phyloP scores from a whole-genome alignment of 2,329 filamentous ascomycete species.

The Sclerotinia spermophila region DNA sequence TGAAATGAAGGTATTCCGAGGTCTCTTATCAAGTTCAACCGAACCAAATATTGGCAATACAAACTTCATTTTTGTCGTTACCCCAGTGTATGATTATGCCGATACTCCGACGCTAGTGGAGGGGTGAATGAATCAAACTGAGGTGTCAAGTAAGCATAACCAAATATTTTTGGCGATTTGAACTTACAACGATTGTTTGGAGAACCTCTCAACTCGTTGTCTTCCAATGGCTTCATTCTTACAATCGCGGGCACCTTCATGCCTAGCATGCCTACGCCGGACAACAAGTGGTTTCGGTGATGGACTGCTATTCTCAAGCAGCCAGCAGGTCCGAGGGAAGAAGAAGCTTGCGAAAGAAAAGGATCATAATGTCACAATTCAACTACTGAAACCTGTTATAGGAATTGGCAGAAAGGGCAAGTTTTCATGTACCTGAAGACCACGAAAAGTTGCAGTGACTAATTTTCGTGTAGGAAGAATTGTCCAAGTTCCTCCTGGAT shows the following conservation, averaged over 20 bases:
- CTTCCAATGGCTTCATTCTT: constrained; percentile 33
- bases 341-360: constrained; percentile 43
- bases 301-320: constrained; percentile 22
- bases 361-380: constrained; percentile 43
- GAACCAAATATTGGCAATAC: background rate
- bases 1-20: background rate
- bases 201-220: background rate
- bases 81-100: constrained; percentile 3
- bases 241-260: constrained; percentile 31
- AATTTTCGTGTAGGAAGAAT: constrained; percentile 44
- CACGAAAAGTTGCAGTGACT: background rate
- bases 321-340: constrained; percentile 42
- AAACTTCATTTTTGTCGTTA: background rate
- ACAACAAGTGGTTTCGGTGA: constrained; percentile 29
- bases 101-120: constrained; percentile 7
- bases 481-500: constrained; percentile 48
- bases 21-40: constrained; percentile 8
- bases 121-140: constrained; percentile 3
- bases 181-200: background rate
- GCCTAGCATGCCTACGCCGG: constrained; percentile 33
- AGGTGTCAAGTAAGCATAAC: constrained; percentile 2
- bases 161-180: constrained; percentile 17
- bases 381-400: constrained; percentile 49
- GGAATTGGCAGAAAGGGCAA: constrained; percentile 47
- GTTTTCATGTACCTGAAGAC: constrained; percentile 24